These are phyloP conservation scores for Cryomyces antarcticus DNA, from an alignment of 495 filamentous ascomycete genomes.

Conservation along the genomic window DNA sequence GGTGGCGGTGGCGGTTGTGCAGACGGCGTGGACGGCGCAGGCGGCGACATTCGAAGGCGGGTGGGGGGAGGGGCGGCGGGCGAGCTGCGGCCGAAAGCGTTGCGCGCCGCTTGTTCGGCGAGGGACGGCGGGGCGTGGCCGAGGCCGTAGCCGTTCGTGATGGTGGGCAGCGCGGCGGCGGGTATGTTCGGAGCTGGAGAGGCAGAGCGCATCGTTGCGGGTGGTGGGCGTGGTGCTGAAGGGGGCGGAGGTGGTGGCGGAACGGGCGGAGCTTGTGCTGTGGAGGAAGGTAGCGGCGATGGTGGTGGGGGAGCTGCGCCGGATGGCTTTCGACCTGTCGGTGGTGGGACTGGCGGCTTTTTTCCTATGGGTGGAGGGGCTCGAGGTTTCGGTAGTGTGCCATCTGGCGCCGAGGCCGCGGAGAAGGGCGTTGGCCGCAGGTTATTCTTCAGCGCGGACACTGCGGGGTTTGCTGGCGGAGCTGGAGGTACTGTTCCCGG, in stretches of 20 bases:
- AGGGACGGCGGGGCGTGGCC: slow-evolving; percentile 10
- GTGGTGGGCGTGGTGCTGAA: slow-evolving; percentile 21
- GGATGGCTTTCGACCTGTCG: slow-evolving; percentile 40
- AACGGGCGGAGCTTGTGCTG: slow-evolving; percentile 11
- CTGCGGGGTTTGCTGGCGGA: slow-evolving; percentile 22
- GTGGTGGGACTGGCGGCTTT: slow-evolving; percentile 23
- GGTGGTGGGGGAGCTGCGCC: slow-evolving; percentile 10
- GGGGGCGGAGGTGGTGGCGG: slow-evolving; percentile 25
- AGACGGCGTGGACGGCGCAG: slow-evolving; percentile 5
- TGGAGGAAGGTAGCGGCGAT: slow-evolving; percentile 6
- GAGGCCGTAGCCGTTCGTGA: slow-evolving; percentile 7
- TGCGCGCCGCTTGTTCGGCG: slow-evolving; percentile 19
- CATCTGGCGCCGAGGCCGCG: slow-evolving; percentile 13
- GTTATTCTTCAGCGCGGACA: slow-evolving; percentile 16
- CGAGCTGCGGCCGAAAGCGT: slow-evolving; percentile 16
- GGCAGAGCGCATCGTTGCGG: slow-evolving; percentile 22
- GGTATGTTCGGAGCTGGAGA: slow-evolving; percentile 10
- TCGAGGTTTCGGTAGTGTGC: slow-evolving; percentile 14
- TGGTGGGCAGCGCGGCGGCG: slow-evolving; percentile 17
- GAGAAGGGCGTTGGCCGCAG: slow-evolving; percentile 17
- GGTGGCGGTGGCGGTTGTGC: slow-evolving; percentile 15
- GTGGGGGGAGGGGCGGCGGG: slow-evolving; percentile 9
- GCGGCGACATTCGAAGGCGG: slow-evolving; percentile 10
- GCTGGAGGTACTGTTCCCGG: slow-evolving; percentile 30
- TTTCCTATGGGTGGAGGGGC: slow-evolving; percentile 25